Evolutionary conservation across 495 filamentous ascomycete species (phyloP).

Genomic region (Talaromyces adpressus): DNA sequence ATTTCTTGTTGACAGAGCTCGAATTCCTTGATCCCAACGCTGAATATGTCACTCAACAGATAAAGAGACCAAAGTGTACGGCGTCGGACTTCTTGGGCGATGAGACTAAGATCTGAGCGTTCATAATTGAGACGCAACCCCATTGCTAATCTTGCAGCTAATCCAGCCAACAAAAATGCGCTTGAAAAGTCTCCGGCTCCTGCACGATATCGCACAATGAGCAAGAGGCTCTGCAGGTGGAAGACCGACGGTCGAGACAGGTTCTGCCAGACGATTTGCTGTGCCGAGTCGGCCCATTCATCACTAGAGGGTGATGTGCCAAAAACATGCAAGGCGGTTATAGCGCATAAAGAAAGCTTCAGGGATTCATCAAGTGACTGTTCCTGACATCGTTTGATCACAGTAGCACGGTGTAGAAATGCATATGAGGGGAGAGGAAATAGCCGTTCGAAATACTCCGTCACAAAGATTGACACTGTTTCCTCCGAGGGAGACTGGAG

Average conservation of each 20-base stretch:
- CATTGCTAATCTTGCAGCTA: neutral
- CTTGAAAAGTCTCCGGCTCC: neutral
- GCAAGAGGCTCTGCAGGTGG: neutral
- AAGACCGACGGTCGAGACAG: neutral
- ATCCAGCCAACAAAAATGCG: neutral
- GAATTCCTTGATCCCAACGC: neutral
- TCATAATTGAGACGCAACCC: neutral
- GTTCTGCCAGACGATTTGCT: neutral
- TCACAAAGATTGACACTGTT: neutral
- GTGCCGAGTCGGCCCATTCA: neutral
- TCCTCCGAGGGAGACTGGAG: neutral
- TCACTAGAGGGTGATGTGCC: neutral
- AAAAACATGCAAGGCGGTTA: neutral
- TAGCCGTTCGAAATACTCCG: neutral
- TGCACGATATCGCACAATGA: neutral
- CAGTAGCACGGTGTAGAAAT: neutral
- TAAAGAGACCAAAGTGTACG: neutral
- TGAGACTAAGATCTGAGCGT: neutral
- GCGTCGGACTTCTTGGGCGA: neutral
- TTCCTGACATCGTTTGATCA: neutral
- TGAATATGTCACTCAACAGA: neutral
- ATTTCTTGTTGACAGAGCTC: neutral
- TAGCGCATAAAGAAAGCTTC: neutral
- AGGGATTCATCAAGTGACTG: neutral
- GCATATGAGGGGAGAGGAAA: neutral